phyloP scores from a whole-genome alignment of 2,329 filamentous ascomycete species.

The Dactylellina haptotyla region DNA sequence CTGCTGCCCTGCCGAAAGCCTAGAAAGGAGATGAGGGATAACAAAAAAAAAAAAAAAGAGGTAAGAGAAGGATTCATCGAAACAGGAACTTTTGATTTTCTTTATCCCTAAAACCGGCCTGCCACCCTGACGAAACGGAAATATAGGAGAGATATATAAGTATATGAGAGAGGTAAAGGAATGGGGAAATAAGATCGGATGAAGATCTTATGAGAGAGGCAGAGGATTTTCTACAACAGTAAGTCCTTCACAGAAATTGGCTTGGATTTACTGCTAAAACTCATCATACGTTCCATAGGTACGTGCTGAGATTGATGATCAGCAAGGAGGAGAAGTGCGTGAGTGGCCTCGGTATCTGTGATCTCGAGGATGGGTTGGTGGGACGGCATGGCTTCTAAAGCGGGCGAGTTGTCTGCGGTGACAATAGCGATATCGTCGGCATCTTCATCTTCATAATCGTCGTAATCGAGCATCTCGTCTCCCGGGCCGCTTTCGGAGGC shows the following conservation, averaged over 20 bases:
- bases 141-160: not conserved
- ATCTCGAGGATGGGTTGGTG: constrained; percentile 36
- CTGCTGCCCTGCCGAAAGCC: not conserved
- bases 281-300: constrained; percentile 37
- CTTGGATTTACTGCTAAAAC: constrained; percentile 39
- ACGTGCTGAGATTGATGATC: constrained; percentile 51
- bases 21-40: not conserved
- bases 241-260: constrained; percentile 52
- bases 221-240: constrained; percentile 44
- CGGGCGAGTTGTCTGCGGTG: constrained; percentile 36
- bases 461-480: constrained; percentile 39
- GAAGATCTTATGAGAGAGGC: not conserved
- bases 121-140: constrained; percentile 2
- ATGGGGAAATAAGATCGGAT: not conserved
- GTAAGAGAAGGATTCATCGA: constrained; percentile 15
- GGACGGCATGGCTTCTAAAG: constrained; percentile 32
- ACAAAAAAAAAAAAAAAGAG: not conserved
- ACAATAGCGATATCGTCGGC: constrained; percentile 19
- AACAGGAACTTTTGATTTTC: constrained; percentile 50
- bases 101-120: constrained; percentile 20
- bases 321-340: constrained; percentile 57
- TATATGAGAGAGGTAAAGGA: not conserved
- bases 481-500: constrained; percentile 37
- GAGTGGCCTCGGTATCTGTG: constrained; percentile 57
- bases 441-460: constrained; percentile 49